These are phyloP conservation scores for Nicotiana sylvestris DNA, from an alignment of 257 asterid species.

Conservation along the genomic window DNA sequence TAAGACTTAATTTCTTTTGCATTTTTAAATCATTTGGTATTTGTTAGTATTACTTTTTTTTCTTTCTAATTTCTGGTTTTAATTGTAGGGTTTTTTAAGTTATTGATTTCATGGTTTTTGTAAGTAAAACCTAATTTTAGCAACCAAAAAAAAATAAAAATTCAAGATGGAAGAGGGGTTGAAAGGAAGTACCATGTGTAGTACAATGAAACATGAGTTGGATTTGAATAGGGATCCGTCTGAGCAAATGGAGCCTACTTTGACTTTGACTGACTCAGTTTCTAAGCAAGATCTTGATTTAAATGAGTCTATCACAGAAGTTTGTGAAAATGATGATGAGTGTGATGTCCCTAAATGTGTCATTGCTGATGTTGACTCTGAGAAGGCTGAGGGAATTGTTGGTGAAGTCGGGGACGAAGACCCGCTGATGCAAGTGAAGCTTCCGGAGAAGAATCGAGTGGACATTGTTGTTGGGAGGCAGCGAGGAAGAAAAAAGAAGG, in stretches of 20 bases:
- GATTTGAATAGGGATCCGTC: conserved; percentile 32
- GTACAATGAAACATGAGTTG: conserved; percentile 17
- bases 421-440: neutral
- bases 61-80: neutral
- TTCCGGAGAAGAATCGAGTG: neutral
- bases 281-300: conserved; percentile 12
- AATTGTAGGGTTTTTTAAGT: neutral
- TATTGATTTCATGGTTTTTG: neutral
- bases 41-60: neutral
- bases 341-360: neutral
- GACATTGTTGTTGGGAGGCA: neutral
- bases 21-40: neutral
- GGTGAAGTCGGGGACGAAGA: neutral
- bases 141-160: neutral
- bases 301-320: neutral
- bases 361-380: conserved; percentile 10
- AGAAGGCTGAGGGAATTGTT: neutral
- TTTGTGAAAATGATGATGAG: neutral
- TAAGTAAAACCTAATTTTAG: neutral
- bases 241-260: conserved; percentile 14
- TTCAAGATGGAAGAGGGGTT: conserved; percentile 26
- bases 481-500: neutral
- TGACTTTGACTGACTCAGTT: conserved; percentile 9
- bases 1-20: no score
- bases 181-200: conserved; percentile 16